These are phyloP conservation scores for Suhomyces tanzawaensis DNA, from an alignment of 805 yeast species.

Conservation along the genomic window DNA sequence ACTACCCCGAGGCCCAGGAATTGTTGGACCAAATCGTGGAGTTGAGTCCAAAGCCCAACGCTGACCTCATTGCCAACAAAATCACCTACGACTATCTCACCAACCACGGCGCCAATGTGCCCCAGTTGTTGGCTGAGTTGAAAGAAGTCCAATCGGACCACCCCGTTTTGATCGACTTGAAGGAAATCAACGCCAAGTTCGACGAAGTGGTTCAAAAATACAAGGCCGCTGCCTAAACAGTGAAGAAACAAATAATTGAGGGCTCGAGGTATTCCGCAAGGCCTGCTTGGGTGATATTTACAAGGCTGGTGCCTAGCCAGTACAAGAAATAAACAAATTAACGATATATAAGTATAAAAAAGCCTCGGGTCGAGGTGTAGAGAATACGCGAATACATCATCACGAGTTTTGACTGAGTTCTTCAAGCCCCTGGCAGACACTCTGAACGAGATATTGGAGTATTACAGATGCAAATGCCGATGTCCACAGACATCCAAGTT, in stretches of 20 bases:
- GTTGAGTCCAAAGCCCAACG: slow-evolving; percentile 35
- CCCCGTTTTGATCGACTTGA: slow-evolving; percentile 54
- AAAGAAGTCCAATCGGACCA: slow-evolving; percentile 51
- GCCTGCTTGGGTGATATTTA: too few relatives aligned
- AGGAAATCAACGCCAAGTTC: slow-evolving; percentile 62
- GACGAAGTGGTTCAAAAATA: slow-evolving; percentile 68
- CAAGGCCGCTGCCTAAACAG: slow-evolving; percentile 13
- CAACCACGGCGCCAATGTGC: slow-evolving; percentile 41
- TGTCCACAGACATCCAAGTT: too few relatives aligned
- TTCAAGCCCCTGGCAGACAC: too few relatives aligned
- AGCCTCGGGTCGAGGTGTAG: too few relatives aligned
- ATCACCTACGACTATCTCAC: slow-evolving; percentile 58
- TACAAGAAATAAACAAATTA: too few relatives aligned
- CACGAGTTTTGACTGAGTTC: too few relatives aligned
- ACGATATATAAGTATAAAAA: too few relatives aligned
- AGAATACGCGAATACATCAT: too few relatives aligned
- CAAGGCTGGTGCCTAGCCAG: too few relatives aligned
- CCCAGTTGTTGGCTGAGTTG: slow-evolving; percentile 47
- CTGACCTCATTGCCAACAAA: slow-evolving; percentile 60
- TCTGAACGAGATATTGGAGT: too few relatives aligned
- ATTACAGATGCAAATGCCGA: too few relatives aligned
- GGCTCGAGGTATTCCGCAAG: too few relatives aligned
- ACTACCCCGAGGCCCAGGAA: slow-evolving; percentile 80
- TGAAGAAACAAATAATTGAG: slow-evolving; percentile 2
- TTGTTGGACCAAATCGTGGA: slow-evolving; percentile 44